Evolutionary conservation across 2,329 filamentous ascomycete species (phyloP).

Genomic region (Zasmidium cellare): DNA sequence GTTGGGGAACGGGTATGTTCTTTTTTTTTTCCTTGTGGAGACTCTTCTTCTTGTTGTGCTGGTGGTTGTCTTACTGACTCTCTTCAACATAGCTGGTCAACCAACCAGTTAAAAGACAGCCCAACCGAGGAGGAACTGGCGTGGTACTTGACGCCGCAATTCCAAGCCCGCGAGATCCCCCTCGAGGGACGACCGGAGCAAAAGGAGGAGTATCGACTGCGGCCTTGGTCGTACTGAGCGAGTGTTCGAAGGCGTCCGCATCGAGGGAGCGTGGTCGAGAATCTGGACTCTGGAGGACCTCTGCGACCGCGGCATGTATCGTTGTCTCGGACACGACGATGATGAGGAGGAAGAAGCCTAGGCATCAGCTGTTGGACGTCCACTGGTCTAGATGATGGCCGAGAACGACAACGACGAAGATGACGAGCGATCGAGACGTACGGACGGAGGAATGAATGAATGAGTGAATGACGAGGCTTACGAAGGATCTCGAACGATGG

Average conservation of each 20-base stretch:
- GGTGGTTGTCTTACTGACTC: not conserved
- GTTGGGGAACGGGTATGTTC: slow-evolving; percentile 58
- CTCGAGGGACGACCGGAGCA: slow-evolving; percentile 39
- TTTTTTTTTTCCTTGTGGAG: no score
- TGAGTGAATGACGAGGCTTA: no score
- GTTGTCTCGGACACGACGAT: no score
- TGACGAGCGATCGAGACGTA: no score
- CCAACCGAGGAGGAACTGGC: slow-evolving; percentile 39
- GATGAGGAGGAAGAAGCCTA: no score
- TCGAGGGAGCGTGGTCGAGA: not conserved
- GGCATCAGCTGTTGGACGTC: no score
- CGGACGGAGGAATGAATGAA: no score
- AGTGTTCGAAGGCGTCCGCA: no score
- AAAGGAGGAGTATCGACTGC: slow-evolving; percentile 34
- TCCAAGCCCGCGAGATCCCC: slow-evolving; percentile 37
- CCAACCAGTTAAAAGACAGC: slow-evolving; percentile 52
- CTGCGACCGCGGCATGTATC: no score
- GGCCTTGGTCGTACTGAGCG: slow-evolving; percentile 41
- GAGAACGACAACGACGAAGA: not conserved
- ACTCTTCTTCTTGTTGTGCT: not conserved
- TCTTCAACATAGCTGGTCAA: slow-evolving; percentile 50
- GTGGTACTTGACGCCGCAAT: slow-evolving; percentile 45
- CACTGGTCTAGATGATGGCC: not conserved
- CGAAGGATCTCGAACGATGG: not conserved
- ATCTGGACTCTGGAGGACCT: no score